Base-by-base conservation (phyloP, 2,329 filamentous ascomycete genomes). In the Arthrobotrys megalospora region DNA sequence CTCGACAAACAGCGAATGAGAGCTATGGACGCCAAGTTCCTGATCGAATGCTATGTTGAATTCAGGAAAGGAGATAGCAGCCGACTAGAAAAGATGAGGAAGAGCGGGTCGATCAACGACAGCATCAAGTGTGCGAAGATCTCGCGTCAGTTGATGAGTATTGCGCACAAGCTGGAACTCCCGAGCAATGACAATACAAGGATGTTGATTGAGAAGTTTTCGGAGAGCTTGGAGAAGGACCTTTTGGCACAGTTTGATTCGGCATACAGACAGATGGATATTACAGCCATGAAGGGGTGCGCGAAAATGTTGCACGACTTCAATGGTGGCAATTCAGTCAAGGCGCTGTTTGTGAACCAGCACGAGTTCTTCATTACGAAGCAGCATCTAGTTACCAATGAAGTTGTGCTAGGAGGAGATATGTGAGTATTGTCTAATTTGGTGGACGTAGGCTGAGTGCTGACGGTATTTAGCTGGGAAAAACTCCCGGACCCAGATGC, bases 331-430 rank as follows among this genome's bases (percentile, higher is more conserved):
- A 91, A 93, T 72, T 98, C 94, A 83, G 96, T 98, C 76, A 97
- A 97, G 84, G 95, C 93, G 12, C 88, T 95, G 10, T 99, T 98
- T 84, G 95, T 99, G 83, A 99, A 99, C 83, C 96, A 99, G 84
- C 96, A 99, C 85, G 94, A 97, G 83, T 99, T 99, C 88, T 99
- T 99, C 85, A 97, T 99, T 83, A 96, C 98, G 83, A 89, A 94
- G 28, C 96, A 94, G 81, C 95, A 98, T 84, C 87, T 99, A 72
- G 91, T 97, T 62, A 92, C 91, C 0, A 94, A 97, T 82, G 94
- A 97, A 83, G 90, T 97, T 14, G 88, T 88, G 1, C 88, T 89
- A 11, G 93, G 96, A 81, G 88, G 86, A n/a, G 88, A 89, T 60
- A 88, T 86, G 68, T 83, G 80, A 79, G 80, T 66, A 66, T 52